Base-by-base conservation (phyloP, 2,329 filamentous ascomycete genomes). In the Alternaria consortialis region DNA sequence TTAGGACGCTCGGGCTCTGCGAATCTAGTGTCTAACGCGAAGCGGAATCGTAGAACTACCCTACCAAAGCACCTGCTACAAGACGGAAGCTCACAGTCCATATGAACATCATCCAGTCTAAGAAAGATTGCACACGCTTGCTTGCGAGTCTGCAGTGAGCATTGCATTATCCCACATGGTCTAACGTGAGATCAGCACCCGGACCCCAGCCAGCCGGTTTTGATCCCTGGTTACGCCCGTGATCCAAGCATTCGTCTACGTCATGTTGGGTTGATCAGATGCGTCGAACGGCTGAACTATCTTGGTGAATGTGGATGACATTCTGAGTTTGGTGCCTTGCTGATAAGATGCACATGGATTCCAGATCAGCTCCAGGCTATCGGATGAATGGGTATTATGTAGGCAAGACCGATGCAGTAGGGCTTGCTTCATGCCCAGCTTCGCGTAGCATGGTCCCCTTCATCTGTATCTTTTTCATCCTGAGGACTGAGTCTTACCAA, bases 141-240 rank as follows among this genome's bases (percentile, higher is more conserved):
- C 46, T 36, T 17, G 2, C 31, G 8, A 36, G 11, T n/a, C 31
- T 50, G 46, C 46, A 50, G 46, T 37, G 31, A 50, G 46, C 46
- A 50, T 50, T 37, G 46, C 46, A 31, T 50, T 50, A 50, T 50
- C 31, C 32, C 46, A 37, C 31, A 7, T 31, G 46, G 23, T 37
- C 46, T n/a, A 50, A 50, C 46, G 31, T 50, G 20, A 50, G 46
- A n/a, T 50, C 20, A 50, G 46, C 46, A 37, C 32, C 29, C 46
- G 17, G 20, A 23, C 46, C 46, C 23, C 46, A 23, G 39, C 23
- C 46, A 13, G 13, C 17, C 20, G 20, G 20, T 20, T 20, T 15
- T 50, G 31, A 37, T 25, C 32, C 46, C 46, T 50, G 46, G 25
- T 27, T 31, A 46, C 46, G 34, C 46, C 46, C 32, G 46, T 50